Evolutionary conservation across 352 stramenopile species (phyloP).

Genomic region (Pythium rhizo-oryzae): DNA sequence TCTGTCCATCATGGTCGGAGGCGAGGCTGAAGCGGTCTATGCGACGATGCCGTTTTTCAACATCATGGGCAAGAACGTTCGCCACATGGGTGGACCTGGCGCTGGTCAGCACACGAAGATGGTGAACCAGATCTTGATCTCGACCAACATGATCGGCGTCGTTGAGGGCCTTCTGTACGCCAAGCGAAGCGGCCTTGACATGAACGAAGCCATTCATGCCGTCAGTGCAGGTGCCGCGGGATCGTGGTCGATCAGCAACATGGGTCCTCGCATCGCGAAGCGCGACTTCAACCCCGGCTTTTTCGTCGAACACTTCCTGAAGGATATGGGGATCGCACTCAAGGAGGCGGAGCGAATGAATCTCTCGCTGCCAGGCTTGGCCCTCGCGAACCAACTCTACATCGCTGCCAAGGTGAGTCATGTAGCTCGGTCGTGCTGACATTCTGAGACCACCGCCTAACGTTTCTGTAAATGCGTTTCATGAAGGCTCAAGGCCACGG

Average conservation of each 20-base stretch:
- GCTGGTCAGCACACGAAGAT: slow-evolving; percentile 92
- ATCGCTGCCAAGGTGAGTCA: slow-evolving; percentile 68
- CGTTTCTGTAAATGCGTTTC: neutral
- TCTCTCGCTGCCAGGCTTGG: slow-evolving; percentile 80
- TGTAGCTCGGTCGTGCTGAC: neutral
- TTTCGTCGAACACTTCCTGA: slow-evolving; percentile 92
- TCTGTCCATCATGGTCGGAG: slow-evolving; percentile 92
- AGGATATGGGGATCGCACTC: slow-evolving; percentile 90
- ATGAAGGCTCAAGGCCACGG: slow-evolving; percentile 79
- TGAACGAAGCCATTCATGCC: slow-evolving; percentile 86
- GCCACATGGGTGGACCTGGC: slow-evolving; percentile 84
- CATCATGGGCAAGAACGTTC: slow-evolving; percentile 90
- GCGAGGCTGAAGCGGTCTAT: slow-evolving; percentile 83
- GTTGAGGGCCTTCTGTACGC: slow-evolving; percentile 89
- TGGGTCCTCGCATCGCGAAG: slow-evolving; percentile 88
- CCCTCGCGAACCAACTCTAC: slow-evolving; percentile 88
- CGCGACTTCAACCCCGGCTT: slow-evolving; percentile 90
- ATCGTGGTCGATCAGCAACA: slow-evolving; percentile 91
- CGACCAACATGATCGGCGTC: slow-evolving; percentile 90
- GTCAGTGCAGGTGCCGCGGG: slow-evolving; percentile 86
- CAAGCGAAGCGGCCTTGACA: slow-evolving; percentile 85
- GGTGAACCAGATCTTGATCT: slow-evolving; percentile 92
- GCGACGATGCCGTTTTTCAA: slow-evolving; percentile 85
- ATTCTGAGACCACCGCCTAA: neutral
- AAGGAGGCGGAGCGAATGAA: slow-evolving; percentile 89